Evolutionary conservation across 140 eudicot genomes (phyloP), one percentile per base, ranked within the genome.

Genomic region (Stevia rebaudiana): DNA sequence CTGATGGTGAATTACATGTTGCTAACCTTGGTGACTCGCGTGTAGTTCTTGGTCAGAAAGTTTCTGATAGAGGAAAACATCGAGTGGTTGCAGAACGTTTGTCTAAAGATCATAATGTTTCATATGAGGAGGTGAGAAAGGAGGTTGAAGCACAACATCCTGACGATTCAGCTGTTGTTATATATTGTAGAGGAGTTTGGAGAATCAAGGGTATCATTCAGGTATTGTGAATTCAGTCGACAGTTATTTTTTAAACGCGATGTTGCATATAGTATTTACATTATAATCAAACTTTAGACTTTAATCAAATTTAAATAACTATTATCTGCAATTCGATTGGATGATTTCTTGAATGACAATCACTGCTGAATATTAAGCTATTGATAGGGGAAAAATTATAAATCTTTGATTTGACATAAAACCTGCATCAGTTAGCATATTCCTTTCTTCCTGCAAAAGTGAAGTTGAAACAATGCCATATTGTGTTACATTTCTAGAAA

Each of bases 21-120:
- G 96, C 98, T 13, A 91, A 91, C 78, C 87, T 91, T 5, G 98
- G 98, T 16, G 98, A 91, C 68, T 91, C 98, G 0, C 83, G 98
- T 24, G 98, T 86, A 8, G 98, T 91, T 36, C 86, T 91, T 18
- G 98, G 98, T 1, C 82, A 86, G 48, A 84, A 60, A 53, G 73
- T 73, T 41, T 80, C 78, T 3, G 73, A 69, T 37, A 90, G 80
- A 25, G 71, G 80, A 28, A 82, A 71, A 47, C 43, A 75, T 37
- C 67, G 52, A 22, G 88, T 87, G 61, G 80, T 91, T 67, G 95
- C 98, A 2, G 95, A 87, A 69, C 80, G 98, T 56, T 77, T 91
- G 71, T 87, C 98, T 0, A 79, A 79, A 44, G 98, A 91, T 77
- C 98, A 91, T 68, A 91, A 91, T 62, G 98, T 91, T 52, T 79